Percentiles rank a stretch among this genome's conserved stretches.
Evolutionary conservation across 1,139 yeast genomes (phyloP).

Genomic region (Dujonia santamariae): DNA sequence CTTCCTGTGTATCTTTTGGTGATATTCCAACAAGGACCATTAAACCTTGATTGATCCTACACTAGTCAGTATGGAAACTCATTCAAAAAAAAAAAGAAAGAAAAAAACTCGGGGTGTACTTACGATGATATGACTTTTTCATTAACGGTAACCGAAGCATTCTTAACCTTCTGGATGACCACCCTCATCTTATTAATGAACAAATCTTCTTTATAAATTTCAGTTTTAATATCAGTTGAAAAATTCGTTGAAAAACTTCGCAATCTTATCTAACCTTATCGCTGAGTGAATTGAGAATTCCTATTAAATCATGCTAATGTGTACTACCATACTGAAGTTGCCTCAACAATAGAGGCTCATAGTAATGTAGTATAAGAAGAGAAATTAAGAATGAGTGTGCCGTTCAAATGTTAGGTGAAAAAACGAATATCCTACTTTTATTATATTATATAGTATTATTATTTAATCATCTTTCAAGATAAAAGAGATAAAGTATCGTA

Average conservation of each 20-base stretch:
- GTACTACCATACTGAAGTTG: too few relatives aligned
- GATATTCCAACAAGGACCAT: conserved; percentile 83
- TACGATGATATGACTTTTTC: conserved; percentile 64
- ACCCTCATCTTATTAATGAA: conserved; percentile 78
- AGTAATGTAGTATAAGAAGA: neutral
- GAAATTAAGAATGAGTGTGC: neutral
- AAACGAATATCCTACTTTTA: too few relatives aligned
- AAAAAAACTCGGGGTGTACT: conserved; percentile 21
- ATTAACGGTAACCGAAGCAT: conserved; percentile 85
- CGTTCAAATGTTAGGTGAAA: too few relatives aligned
- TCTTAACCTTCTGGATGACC: conserved; percentile 82
- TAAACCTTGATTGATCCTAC: conserved; percentile 67
- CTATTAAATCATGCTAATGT: too few relatives aligned
- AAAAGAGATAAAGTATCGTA: conserved; percentile 68
- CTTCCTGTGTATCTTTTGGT: conserved; percentile 70
- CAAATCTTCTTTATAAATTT: too few relatives aligned
- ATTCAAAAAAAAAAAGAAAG: neutral
- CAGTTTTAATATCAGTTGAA: too few relatives aligned
- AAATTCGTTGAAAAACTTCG: too few relatives aligned
- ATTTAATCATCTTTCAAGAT: conserved; percentile 42
- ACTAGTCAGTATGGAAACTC: conserved; percentile 1
- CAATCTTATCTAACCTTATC: too few relatives aligned
- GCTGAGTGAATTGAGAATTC: too few relatives aligned
- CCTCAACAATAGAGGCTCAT: too few relatives aligned
- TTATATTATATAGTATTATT: too few relatives aligned